phyloP scores from a whole-genome alignment of 1,139 yeast genomes.

The Arxiozyma heterogenica region DNA sequence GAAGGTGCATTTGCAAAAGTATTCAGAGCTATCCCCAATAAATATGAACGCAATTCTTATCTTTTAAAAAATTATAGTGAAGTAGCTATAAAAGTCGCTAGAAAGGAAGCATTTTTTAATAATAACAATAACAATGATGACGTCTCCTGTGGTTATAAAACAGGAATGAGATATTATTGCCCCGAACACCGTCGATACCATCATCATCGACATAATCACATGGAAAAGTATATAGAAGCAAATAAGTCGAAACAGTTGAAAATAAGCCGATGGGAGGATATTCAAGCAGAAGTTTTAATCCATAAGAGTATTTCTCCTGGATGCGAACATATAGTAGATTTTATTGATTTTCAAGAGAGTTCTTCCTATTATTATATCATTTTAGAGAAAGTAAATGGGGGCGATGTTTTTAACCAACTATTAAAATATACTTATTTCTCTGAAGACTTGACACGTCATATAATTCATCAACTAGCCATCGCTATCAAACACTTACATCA shows the following conservation, averaged over 20 bases:
- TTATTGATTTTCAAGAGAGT: conserved; percentile 59
- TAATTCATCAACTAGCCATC: conserved; percentile 71
- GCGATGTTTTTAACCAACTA: conserved; percentile 88
- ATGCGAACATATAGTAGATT: conserved; percentile 45
- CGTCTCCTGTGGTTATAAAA: neutral
- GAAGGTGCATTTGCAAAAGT: conserved; percentile 91
- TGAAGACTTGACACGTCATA: conserved; percentile 76
- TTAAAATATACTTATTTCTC: conserved; percentile 84
- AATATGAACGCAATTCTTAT: conserved; percentile 1
- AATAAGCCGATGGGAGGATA: conserved; percentile 26
- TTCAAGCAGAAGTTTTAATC: conserved; percentile 67
- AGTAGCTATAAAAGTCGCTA: conserved; percentile 72
- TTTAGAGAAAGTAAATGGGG: conserved; percentile 84
- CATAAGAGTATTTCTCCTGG: conserved; percentile 39
- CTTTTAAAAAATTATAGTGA: conserved; percentile 2
- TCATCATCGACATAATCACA: conserved; percentile 2
- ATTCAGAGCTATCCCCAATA: conserved; percentile 14
- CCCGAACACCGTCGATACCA: neutral
- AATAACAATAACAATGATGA: neutral
- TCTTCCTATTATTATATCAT: conserved; percentile 63
- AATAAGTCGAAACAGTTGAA: conserved; percentile 5
- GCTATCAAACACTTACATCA: conserved; percentile 77
- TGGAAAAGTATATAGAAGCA: neutral
- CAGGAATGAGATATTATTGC: conserved; percentile 3
- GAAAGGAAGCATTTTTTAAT: conserved; percentile 43